Base-by-base conservation (phyloP, 345 rosid genomes). In the Citrus australasica region DNA sequence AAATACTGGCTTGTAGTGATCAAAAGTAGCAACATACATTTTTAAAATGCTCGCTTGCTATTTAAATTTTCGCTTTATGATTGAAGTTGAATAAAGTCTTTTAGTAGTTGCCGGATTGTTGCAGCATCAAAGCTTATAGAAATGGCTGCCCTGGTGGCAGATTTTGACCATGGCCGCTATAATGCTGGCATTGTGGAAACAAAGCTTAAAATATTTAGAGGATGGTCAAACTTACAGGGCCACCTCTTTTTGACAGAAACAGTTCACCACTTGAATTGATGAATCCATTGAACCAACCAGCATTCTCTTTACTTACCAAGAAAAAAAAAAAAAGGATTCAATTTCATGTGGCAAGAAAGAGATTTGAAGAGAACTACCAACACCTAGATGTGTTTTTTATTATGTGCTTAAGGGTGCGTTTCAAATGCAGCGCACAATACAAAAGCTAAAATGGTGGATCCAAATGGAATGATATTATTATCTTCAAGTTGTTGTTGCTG, bases 121-220 rank as follows among this genome's bases (percentile, higher is more conserved):
- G 78, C 46, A 22, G 55, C 71, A 42, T 68, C 56, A 24, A 68
- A 68, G 66, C 65, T 73, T 2, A 73, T 73, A 22, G 76, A 73
- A 46, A 62, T 25, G 68, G 67, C 37, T 37, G 67, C 68, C 11
- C 2, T 25, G 69, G 25, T 74, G 40, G 77, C 77, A 62, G 59
- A 65, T 75, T 51, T 4, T 75, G 48, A 75, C 71, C 42, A 46
- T 11, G 71, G 71, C 78, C 78, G 46, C 51, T 30, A 10, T 1
- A 64, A 24, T 76, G 79, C 79, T 76, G 79, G 55, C 79, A 65
- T 66, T 55, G 64, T 5, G 71, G 61, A 11, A 51, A 66, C 33
- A 65, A 30, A 2, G 14, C 9, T 53, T 35, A 33, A 76, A 48
- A 22, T 76, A 55, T 30, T 67, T 32, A 76, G 72, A 32, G 35